Conservation (phyloP, 2,329 filamentous ascomycete genomes). For the Microdochium nivale region DNA sequence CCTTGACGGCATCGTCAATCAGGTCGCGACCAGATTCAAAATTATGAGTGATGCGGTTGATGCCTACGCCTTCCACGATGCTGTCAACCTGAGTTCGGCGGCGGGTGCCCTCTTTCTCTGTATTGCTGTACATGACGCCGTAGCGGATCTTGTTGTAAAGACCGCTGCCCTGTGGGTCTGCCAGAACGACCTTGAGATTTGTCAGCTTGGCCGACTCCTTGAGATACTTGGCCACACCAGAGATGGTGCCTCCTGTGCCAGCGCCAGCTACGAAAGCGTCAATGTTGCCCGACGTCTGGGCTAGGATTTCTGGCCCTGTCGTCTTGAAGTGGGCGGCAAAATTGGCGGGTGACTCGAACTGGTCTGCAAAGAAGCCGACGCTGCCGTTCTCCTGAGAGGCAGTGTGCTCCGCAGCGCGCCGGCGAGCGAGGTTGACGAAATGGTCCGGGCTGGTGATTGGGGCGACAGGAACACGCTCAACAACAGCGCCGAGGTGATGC, state of each 20-base stretch:
- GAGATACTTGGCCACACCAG: slow-evolving; percentile 74
- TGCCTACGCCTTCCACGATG: slow-evolving; percentile 91
- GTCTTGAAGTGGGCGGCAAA: slow-evolving; percentile 73
- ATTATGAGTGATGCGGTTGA: slow-evolving; percentile 90
- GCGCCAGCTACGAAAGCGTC: slow-evolving; percentile 91
- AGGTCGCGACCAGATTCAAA: slow-evolving; percentile 81
- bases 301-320: slow-evolving; percentile 84
- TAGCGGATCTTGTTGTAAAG: slow-evolving; percentile 86
- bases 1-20: slow-evolving; percentile 82
- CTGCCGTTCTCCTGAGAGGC: slow-evolving; percentile 47
- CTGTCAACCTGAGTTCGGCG: slow-evolving; percentile 88
- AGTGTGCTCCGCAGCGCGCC: slow-evolving; percentile 68
- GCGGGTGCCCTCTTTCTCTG: slow-evolving; percentile 84
- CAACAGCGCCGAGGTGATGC: slow-evolving; percentile 80
- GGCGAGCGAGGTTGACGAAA: slow-evolving; percentile 86
- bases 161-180: slow-evolving; percentile 90
- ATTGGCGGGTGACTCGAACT: slow-evolving; percentile 90
- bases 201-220: slow-evolving; percentile 60
- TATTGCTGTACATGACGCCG: slow-evolving; percentile 90
- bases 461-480: slow-evolving; percentile 82
- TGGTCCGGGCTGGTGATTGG: slow-evolving; percentile 90
- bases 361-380: slow-evolving; percentile 86
- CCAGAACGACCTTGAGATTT: slow-evolving; percentile 64
- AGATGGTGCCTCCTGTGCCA: slow-evolving; percentile 88
- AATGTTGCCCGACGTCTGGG: slow-evolving; percentile 64